Conservation (phyloP, 202 grass and related monocot species). For the Panicum hallii region DNA sequence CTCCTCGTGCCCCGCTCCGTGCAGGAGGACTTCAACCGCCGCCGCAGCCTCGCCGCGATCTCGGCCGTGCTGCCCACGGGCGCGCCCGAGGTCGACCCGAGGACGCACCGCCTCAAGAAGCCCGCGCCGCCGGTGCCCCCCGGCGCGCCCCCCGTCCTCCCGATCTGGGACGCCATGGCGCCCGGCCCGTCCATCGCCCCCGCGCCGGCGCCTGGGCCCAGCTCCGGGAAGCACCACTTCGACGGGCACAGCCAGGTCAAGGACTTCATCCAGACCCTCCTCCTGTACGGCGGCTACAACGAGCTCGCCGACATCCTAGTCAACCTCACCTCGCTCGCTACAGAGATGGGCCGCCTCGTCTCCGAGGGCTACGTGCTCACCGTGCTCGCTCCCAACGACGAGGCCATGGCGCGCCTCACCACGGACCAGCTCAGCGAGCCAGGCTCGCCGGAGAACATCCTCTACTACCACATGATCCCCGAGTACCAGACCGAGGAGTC, state of each 20-base stretch:
- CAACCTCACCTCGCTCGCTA: constrained; percentile 87
- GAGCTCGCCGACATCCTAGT: constrained; percentile 90
- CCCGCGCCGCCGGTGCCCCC: constrained; percentile 58
- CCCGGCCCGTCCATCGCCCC: constrained; percentile 70
- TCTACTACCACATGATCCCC: constrained; percentile 96
- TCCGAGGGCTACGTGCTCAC: constrained; percentile 94
- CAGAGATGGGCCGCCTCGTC: constrained; percentile 89
- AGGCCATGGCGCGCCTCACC: constrained; percentile 82
- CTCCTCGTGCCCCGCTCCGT: constrained; percentile 78
- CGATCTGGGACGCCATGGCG: constrained; percentile 81
- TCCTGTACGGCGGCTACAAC: constrained; percentile 89
- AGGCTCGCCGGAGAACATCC: constrained; percentile 85
- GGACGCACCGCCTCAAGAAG: constrained; percentile 92
- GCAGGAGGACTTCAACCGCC: constrained; percentile 85
- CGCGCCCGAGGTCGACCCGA: constrained; percentile 72
- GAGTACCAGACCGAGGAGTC: constrained; percentile 99
- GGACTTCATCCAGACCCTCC: constrained; percentile 86
- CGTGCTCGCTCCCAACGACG: constrained; percentile 84
- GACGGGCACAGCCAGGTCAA: constrained; percentile 81
- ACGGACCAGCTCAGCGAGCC: constrained; percentile 95
- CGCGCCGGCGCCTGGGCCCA: constrained; percentile 46
- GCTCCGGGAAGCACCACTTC: constrained; percentile 67
- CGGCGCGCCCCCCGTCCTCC: constrained; percentile 65
- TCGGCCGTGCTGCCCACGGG: constrained; percentile 74
- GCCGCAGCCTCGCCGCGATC: constrained; percentile 76